A percentile compares a stretch with the other conserved stretches of the same genome.
phyloP scores from a whole-genome alignment of 306 rosid genomes.

The Rosa lucieae region DNA sequence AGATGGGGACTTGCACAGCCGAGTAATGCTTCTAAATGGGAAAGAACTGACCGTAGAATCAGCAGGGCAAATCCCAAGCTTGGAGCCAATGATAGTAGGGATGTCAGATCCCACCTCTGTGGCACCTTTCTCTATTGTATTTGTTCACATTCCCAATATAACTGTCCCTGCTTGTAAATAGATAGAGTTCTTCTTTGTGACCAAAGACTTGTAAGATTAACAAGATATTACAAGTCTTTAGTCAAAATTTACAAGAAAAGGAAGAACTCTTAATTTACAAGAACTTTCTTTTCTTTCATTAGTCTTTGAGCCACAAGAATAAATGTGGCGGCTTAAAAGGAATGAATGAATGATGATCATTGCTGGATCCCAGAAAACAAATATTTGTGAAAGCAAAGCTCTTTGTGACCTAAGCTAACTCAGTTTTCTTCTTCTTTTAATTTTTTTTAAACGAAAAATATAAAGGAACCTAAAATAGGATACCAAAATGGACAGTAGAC shows the following conservation, averaged over 20 bases:
- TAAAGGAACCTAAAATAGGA: too few relatives aligned
- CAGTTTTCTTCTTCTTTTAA: too few relatives aligned
- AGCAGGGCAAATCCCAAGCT: slow-evolving; percentile 54
- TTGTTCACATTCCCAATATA: slow-evolving; percentile 56
- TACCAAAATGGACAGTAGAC: not conserved
- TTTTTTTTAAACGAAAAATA: too few relatives aligned
- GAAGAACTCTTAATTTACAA: not conserved
- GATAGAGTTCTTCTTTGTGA: not conserved
- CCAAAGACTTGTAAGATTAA: not conserved
- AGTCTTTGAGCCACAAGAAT: not conserved
- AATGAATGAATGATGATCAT: not conserved
- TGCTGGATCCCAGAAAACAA: not conserved
- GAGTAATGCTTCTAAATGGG: slow-evolving; percentile 54
- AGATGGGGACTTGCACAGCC: slow-evolving; percentile 57
- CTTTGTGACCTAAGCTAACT: not conserved
- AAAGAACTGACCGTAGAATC: slow-evolving; percentile 42
- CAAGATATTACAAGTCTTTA: not conserved
- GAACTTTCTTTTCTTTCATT: not conserved
- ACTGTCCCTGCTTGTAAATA: slow-evolving; percentile 39
- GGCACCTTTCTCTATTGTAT: slow-evolving; percentile 63
- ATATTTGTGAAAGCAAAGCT: not conserved
- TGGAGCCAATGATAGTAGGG: slow-evolving; percentile 47
- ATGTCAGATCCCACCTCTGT: slow-evolving; percentile 45
- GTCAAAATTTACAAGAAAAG: not conserved
- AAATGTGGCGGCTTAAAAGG: not conserved